Evolutionary conservation across 768 basidiomycete genomes (phyloP).

Genomic region (Tulasnella sp.): DNA sequence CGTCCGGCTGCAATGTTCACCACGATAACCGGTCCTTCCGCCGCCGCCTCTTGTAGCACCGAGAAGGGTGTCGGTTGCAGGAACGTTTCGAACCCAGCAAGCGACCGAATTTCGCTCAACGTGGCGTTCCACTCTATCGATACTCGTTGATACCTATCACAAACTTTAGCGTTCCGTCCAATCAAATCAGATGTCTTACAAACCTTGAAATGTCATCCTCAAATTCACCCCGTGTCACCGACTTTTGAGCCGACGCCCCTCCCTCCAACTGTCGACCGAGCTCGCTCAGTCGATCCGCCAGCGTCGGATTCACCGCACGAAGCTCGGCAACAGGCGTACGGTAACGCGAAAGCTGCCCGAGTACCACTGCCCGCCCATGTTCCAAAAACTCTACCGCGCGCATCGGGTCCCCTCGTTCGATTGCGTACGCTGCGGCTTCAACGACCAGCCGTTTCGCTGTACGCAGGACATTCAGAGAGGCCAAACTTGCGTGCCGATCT

Average conservation of each 20-base stretch:
- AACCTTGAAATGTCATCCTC: background rate
- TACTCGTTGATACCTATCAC: background rate
- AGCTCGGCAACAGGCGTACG: background rate
- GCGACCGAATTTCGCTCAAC: background rate
- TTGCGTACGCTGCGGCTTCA: background rate
- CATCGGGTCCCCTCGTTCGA: background rate
- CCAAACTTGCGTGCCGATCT: background rate
- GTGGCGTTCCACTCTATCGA: background rate
- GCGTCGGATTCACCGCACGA: background rate
- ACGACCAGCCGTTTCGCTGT: background rate
- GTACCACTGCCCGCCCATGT: background rate
- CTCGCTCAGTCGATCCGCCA: background rate
- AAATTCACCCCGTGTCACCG: background rate
- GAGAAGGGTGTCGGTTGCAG: background rate
- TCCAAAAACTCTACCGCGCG: background rate
- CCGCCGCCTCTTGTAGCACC: background rate
- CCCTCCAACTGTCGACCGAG: background rate
- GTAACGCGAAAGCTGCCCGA: background rate
- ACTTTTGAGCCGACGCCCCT: background rate
- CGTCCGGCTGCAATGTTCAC: background rate
- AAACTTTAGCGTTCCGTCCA: background rate
- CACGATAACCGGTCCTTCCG: conserved; percentile 6
- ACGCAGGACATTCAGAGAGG: background rate
- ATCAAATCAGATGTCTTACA: background rate
- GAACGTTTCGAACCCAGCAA: background rate